Evolutionary conservation across 768 basidiomycete species (phyloP).

Genomic region (Amanita inopinata): DNA sequence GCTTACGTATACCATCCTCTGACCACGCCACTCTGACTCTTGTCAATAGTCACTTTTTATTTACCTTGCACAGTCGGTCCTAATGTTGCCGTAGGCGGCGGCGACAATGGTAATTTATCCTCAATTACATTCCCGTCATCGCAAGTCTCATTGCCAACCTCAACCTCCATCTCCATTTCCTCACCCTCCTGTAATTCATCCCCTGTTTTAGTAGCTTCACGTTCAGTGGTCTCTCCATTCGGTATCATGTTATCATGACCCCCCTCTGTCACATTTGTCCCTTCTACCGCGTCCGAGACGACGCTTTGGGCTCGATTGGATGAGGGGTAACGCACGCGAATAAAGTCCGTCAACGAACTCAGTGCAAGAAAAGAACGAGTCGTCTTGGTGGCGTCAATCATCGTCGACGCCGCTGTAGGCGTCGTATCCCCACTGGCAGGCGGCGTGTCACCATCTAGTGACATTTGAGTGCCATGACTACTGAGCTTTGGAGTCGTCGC

Average conservation of each 20-base stretch:
- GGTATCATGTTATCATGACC: conserved; percentile 4
- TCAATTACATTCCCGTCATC: not conserved
- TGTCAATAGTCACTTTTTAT: too few species aligned
- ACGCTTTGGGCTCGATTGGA: conserved; percentile 12
- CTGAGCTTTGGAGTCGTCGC: conserved; percentile 12
- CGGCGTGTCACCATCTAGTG: conserved; percentile 29
- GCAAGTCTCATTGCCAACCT: too few species aligned
- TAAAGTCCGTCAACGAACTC: conserved; percentile 53
- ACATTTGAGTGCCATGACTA: conserved; percentile 17
- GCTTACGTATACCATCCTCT: too few species aligned
- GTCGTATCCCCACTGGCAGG: conserved; percentile 49
- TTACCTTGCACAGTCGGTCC: not conserved
- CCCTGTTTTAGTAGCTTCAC: not conserved
- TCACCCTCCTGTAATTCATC: not conserved
- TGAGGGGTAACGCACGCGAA: conserved; percentile 53
- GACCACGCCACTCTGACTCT: too few species aligned
- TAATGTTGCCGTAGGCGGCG: not conserved
- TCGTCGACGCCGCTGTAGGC: conserved; percentile 31
- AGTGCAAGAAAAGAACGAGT: conserved; percentile 46
- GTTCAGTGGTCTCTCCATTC: conserved; percentile 8
- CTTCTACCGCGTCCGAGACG: conserved; percentile 17
- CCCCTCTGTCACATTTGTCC: conserved; percentile 11
- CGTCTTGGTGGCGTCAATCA: conserved; percentile 27
- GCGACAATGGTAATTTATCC: not conserved
- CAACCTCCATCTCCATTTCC: not conserved